A percentile compares a stretch with the other conserved stretches of the same genome.
phyloP scores from a whole-genome alignment of 1,284 basidiomycete genomes.

The Apiotrichum brassicae region DNA sequence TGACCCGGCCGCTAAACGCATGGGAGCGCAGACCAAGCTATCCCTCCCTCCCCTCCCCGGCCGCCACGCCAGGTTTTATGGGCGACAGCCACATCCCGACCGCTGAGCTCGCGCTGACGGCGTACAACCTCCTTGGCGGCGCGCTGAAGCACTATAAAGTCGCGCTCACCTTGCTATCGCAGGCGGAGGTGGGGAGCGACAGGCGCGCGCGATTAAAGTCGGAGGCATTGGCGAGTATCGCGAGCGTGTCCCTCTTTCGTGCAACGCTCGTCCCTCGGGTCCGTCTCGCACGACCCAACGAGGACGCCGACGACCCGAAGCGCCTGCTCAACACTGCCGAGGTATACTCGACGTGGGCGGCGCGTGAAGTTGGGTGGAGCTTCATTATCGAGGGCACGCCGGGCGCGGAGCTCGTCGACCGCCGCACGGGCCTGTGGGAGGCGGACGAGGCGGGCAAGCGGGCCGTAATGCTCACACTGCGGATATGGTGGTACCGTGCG shows the following conservation, averaged over 20 bases:
- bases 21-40: slow-evolving; percentile 38
- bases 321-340: slow-evolving; percentile 42
- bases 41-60: neutral
- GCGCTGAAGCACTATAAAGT: slow-evolving; percentile 43
- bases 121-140: slow-evolving; percentile 37
- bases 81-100: slow-evolving; percentile 25
- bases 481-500: slow-evolving; percentile 43
- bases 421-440: slow-evolving; percentile 36
- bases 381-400: slow-evolving; percentile 42
- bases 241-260: slow-evolving; percentile 34
- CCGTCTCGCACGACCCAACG: slow-evolving; percentile 12
- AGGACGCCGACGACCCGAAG: neutral
- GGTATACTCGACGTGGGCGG: slow-evolving; percentile 45
- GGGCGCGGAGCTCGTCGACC: slow-evolving; percentile 30
- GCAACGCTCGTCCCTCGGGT: slow-evolving; percentile 32
- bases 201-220: slow-evolving; percentile 32
- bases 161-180: slow-evolving; percentile 33
- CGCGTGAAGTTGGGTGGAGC: slow-evolving; percentile 46
- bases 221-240: slow-evolving; percentile 34
- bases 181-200: slow-evolving; percentile 25
- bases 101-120: slow-evolving; percentile 29
- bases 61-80: slow-evolving; percentile 22
- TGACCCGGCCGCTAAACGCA: slow-evolving; percentile 28
- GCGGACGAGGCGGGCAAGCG: slow-evolving; percentile 40
- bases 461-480: slow-evolving; percentile 37